Conservation (phyloP, 176 grass and related monocot genomes). For the Cenchrus fungigraminus region DNA sequence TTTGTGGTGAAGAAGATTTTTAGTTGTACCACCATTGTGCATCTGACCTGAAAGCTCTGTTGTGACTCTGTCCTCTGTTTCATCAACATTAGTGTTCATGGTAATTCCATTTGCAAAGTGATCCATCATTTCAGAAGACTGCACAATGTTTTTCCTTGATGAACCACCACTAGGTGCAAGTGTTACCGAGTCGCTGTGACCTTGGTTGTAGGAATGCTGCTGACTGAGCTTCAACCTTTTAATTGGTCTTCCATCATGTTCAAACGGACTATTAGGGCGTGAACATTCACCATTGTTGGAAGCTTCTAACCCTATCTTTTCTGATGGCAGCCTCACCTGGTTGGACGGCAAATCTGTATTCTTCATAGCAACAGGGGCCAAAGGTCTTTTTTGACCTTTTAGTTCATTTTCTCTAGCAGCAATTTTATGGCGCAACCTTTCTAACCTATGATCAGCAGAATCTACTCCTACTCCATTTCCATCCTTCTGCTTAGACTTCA, state of each 20-base stretch:
- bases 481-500: conserved; percentile 50
- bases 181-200: conserved; percentile 39
- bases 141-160: conserved; percentile 38
- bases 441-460: conserved; percentile 61
- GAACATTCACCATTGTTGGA: conserved; percentile 42
- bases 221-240: conserved; percentile 68
- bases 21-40: conserved; percentile 32
- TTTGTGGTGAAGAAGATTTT: conserved; percentile 36
- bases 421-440: conserved; percentile 88
- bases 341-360: conserved; percentile 31
- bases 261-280: conserved; percentile 33
- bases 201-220: conserved; percentile 42
- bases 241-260: conserved; percentile 42
- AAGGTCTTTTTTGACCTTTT: conserved; percentile 70
- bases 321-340: conserved; percentile 39
- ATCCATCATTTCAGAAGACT: conserved; percentile 50
- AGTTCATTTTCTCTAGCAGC: conserved; percentile 83
- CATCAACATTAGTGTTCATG: conserved; percentile 33
- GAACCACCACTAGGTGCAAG: conserved; percentile 44
- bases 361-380: conserved; percentile 31
- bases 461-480: conserved; percentile 41
- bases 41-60: conserved; percentile 23
- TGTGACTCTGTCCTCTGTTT: conserved; percentile 31
- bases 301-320: conserved; percentile 49
- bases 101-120: conserved; percentile 46